Evolutionary conservation across 2,329 filamentous ascomycete genomes (phyloP), one percentile per base, ranked within the genome.

Genomic region (Chaetomiaceae sp.): DNA sequence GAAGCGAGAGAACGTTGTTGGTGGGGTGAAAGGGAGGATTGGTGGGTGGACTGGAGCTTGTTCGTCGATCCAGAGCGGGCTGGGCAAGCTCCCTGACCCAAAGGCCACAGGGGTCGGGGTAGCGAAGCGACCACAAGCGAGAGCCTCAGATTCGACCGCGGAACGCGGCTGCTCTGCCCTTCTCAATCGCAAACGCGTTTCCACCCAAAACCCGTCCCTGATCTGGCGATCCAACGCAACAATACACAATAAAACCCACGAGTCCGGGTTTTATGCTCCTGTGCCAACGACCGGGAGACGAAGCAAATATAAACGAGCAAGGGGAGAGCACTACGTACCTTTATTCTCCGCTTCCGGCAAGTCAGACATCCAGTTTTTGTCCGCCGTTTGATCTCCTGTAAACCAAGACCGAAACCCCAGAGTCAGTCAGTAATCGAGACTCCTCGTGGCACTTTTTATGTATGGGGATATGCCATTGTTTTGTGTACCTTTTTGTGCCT

Each of bases 341-440:
- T 83, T 66, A 83, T 83, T 61, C 80, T 73, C 61, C 80, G 75
- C 64, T 82, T 82, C 53, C 80, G 78, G 68, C 80, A 83, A 40
- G 80, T 83, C 66, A 83, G 68, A 60, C 80, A 83, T n/a, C 80
- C 80, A 1, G 80, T 83, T 67, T 83, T 83, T 43, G 80, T 83
- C 61, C 80, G 76, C 57, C 80, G 76, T 67, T 83, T 83, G 64
- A 83, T 83, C 66, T 83, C 80, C 80, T 83, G 66, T 62, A 60
- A 45, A 52, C 54, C 59, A 59, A 40, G 59, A 60, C 48, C 31
- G 57, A 56, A 53, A 57, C 55, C 51, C 59, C 55, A 57, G 43
- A 34, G 65, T 67, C 61, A 68, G 65, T 63, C 45, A 51, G 8
- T 34, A n/a, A n/a, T 43, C 36, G 36, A 39, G 40, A 15, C 15